Conservation (phyloP, 2,329 filamentous ascomycete genomes). For the Claviceps capensis region DNA sequence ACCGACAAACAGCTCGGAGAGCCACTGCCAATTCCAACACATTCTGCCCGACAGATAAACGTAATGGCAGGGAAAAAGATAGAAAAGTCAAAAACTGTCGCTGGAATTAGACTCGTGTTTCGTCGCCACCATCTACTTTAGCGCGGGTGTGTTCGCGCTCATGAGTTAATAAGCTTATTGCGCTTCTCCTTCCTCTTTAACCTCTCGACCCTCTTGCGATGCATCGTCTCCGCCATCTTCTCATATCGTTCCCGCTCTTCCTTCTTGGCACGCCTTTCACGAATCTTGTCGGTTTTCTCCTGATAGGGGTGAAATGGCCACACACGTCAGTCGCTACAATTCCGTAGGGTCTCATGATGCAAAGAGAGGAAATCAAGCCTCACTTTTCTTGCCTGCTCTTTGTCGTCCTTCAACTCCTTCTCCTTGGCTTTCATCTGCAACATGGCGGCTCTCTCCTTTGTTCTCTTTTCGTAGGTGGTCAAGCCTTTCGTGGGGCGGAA, state of each 20-base stretch:
- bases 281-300: conserved; percentile 66
- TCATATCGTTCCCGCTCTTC: conserved; percentile 87
- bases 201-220: conserved; percentile 84
- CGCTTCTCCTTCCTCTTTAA: conserved; percentile 93
- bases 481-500: conserved; percentile 73
- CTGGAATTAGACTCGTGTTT: neutral
- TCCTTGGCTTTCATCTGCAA: conserved; percentile 82
- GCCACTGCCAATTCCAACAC: too few relatives aligned
- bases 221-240: conserved; percentile 96
- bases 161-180: conserved; percentile 64
- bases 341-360: too few relatives aligned
- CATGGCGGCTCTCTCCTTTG: conserved; percentile 53
- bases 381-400: conserved; percentile 78
- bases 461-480: conserved; percentile 65
- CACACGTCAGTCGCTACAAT: neutral
- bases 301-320: conserved; percentile 22
- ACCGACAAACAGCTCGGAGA: too few relatives aligned
- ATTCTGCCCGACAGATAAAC: too few relatives aligned
- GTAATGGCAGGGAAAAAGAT: too few relatives aligned
- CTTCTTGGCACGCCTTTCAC: conserved; percentile 75
- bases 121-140: neutral
- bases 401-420: conserved; percentile 91
- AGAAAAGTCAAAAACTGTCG: too few relatives aligned
- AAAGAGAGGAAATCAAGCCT: conserved; percentile 11
- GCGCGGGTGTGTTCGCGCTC: neutral